Base-by-base conservation (phyloP, 768 basidiomycete species). In the Pisolithus marmoratus region DNA sequence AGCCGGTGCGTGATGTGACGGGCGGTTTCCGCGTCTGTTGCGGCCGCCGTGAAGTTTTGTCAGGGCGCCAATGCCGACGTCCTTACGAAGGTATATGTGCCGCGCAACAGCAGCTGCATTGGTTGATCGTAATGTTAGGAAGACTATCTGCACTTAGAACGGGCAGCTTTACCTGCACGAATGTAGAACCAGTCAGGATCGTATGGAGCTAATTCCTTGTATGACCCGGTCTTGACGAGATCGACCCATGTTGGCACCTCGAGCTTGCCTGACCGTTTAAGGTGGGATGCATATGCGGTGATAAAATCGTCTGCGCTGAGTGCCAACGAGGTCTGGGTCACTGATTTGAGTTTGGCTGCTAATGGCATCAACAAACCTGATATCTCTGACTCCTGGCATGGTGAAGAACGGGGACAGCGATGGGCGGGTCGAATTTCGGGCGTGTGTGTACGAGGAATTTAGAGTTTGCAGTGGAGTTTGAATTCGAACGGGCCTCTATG, bases 121-220 rank as follows among this genome's bases (percentile, higher is more conserved):
- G 12, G 12, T 37, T 12, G 11, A 26, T 3, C 1, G 17, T n/a
- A 49, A 12, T 17, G 41, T 46, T 8, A 49, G 24, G 9, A n/a
- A 4, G n/a, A 38, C 54, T 23, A 9, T 42, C 17, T 5, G 6
- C 34, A 1, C 36, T 12, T 19, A 23, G 19, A 37, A 12, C 38
- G 0, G 20, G 29, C 5, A 40, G 23, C 81, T 84, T 69, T 66
- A 96, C 94, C 94, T 74, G 95, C 90, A 65, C 96, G 92, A 70
- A 95, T 80, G 76, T 98, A 99, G 82, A 85, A 99, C 96, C 96
- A 99, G 73, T 99, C 96, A 40, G 92, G 90, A 74, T 98, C 93
- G 76, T 97, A 97, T 50, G 96, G 96, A 49, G 94, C 95, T 55
- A 96, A 90, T 76, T 99, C 96, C 74, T 98, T 98, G 82, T 79